A percentile compares a stretch with the other conserved stretches of the same genome.
Conservation (phyloP, 2,329 filamentous ascomycete species). For the Aspergillus carbonarius region DNA sequence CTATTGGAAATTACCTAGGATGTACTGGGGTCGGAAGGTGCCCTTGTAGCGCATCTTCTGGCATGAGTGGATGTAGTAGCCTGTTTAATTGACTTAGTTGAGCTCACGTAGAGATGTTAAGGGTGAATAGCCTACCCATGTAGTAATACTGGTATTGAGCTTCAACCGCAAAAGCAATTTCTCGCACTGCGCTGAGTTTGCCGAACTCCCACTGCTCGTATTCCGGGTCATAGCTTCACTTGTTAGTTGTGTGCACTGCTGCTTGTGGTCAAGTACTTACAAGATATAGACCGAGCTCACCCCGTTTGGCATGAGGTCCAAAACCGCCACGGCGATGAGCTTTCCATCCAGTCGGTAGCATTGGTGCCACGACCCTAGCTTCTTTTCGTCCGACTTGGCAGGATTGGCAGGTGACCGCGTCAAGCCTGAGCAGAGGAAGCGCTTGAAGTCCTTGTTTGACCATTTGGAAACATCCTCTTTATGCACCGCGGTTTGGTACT, state of each 20-base stretch:
- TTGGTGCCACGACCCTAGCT: conserved; percentile 51
- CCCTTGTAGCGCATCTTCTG: conserved; percentile 55
- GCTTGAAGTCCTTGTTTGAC: conserved; percentile 46
- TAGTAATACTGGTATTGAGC: conserved; percentile 61
- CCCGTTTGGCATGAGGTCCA: conserved; percentile 48
- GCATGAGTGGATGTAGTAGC: conserved; percentile 63
- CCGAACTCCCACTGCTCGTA: conserved; percentile 62
- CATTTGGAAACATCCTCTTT: conserved; percentile 46
- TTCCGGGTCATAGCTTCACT: conserved; percentile 57
- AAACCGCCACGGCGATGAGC: conserved; percentile 49
- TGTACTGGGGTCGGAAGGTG: conserved; percentile 46
- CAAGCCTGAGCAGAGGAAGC: conserved; percentile 50
- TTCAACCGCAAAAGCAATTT: conserved; percentile 58
- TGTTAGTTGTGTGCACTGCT: not conserved
- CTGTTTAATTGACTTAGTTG: conserved; percentile 25
- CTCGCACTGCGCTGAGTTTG: conserved; percentile 61
- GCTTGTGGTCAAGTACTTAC: conserved; percentile 29
- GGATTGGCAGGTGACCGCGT: conserved; percentile 38
- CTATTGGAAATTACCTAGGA: conserved; percentile 41
- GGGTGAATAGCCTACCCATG: conserved; percentile 53
- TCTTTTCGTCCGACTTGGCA: conserved; percentile 38
- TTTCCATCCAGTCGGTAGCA: conserved; percentile 52
- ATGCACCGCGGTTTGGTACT: conserved; percentile 49
- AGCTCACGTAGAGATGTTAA: not conserved
- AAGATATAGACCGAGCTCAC: conserved; percentile 53